Base-by-base conservation (phyloP, 768 basidiomycete genomes). In the Lyophyllum atratum region DNA sequence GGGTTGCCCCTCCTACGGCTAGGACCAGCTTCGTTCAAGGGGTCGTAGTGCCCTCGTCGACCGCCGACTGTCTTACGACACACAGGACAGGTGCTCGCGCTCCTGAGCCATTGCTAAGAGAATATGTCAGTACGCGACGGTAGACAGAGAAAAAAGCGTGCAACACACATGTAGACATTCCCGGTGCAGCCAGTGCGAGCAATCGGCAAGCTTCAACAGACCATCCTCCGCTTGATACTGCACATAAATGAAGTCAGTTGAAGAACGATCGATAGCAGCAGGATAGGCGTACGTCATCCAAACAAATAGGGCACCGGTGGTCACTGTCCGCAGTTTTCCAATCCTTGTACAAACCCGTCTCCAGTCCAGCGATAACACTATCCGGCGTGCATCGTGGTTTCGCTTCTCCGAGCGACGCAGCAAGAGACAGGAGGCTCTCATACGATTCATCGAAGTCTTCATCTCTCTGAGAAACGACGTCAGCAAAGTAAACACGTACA, bases 151-250 rank as follows among this genome's bases (percentile, higher is more conserved):
- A 26, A 9, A 29, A 29, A 22, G 24, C 4, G 47, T 19, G 39
- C 9, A 26, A 70, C 81, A n/a, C 51, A 90, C 90, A 76, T 87
- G 78, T 25, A 93, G 69, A 74, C 92, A 93, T 19, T 76, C 79
- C 65, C 85, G 84, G 68, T 93, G 92, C 61, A 92, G 71, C 90
- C 90, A 93, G 70, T 93, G 92, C 1, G 84, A 71, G 60, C 92
- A 93, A 51, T 85, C 85, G 24, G 79, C 73, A 6, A 92, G 78
- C 61, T 86, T 90, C 53, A 87, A 76, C 9, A 92, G 80, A 2
- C 75, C 63, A 61, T 92, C 91, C n/a, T 70, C 68, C 2, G 80
- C 74, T 51, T 75, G 72, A 60, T 93, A 93, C 91, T 93, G 46
- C 58, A 44, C 50, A n/a, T 34, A 11, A 46, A 34, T 15, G 21